These are phyloP conservation scores for Diplodia mutila DNA, from an alignment of 2,329 filamentous ascomycete genomes.

Conservation along the genomic window DNA sequence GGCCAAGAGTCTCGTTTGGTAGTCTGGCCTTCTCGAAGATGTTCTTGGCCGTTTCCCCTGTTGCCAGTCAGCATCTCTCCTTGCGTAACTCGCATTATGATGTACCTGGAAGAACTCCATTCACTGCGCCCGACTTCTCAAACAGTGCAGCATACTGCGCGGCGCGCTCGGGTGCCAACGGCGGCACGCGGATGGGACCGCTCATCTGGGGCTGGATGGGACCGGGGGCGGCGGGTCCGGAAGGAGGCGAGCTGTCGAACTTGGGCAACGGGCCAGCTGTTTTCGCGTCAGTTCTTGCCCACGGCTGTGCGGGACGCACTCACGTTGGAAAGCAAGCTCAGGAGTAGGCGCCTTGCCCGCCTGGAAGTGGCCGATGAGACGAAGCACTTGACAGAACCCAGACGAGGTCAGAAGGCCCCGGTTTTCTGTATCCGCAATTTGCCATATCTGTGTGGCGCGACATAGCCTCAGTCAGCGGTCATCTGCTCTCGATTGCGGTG, in stretches of 20 bases:
- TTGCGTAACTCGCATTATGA: background rate
- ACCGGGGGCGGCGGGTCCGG: slow-evolving; percentile 56
- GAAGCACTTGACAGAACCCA: slow-evolving; percentile 89
- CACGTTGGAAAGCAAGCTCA: slow-evolving; percentile 80
- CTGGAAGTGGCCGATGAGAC: slow-evolving; percentile 95
- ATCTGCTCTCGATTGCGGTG: slow-evolving; percentile 18
- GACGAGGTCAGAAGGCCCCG: slow-evolving; percentile 88
- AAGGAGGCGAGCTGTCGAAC: slow-evolving; percentile 72
- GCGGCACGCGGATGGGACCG: slow-evolving; percentile 79
- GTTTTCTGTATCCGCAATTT: slow-evolving; percentile 97
- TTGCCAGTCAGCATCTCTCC: slow-evolving; percentile 20
- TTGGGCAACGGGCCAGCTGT: slow-evolving; percentile 80
- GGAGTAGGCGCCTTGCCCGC: slow-evolving; percentile 78
- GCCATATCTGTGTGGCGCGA: slow-evolving; percentile 76
- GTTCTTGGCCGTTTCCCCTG: slow-evolving; percentile 82
- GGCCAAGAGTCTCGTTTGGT: slow-evolving; percentile 87
- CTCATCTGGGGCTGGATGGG: slow-evolving; percentile 48
- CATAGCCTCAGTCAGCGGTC: slow-evolving; percentile 20
- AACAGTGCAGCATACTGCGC: slow-evolving; percentile 88
- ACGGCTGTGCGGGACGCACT: slow-evolving; percentile 31
- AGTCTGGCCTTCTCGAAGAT: slow-evolving; percentile 94
- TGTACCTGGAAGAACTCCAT: slow-evolving; percentile 72
- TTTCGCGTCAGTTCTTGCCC: slow-evolving; percentile 24
- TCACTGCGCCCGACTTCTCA: slow-evolving; percentile 80
- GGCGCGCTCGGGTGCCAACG: slow-evolving; percentile 84